Conservation (phyloP, 306 rosid species). For the Cucumis hystrix region DNA sequence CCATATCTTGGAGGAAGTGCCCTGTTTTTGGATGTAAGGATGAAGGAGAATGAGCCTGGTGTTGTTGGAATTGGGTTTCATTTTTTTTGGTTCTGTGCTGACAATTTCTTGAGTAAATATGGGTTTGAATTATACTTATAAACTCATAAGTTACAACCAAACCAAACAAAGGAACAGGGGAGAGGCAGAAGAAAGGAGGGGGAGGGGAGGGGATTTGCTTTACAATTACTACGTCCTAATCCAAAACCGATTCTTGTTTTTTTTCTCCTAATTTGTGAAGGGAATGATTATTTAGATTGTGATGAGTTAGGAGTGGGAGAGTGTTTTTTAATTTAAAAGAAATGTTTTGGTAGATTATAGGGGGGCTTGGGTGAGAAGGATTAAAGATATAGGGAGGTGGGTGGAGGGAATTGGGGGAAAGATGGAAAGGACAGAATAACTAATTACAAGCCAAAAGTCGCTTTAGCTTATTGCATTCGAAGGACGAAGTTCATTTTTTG, state of each 20-base stretch:
- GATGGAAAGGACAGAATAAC: background rate
- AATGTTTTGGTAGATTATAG: background rate
- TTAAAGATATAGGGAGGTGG: background rate
- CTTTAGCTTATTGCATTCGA: background rate
- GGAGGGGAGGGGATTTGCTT: slow-evolving; percentile 15
- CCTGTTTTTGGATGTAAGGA: slow-evolving; percentile 94
- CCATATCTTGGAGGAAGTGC: slow-evolving; percentile 72
- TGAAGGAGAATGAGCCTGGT: slow-evolving; percentile 94
- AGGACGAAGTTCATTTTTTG: background rate
- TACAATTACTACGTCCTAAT: slow-evolving; percentile 23
- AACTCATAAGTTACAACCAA: background rate
- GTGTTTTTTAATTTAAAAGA: background rate
- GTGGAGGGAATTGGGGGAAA: background rate
- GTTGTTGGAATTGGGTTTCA: slow-evolving; percentile 54
- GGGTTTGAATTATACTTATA: slow-evolving; percentile 1
- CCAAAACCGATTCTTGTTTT: background rate
- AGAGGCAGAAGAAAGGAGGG: background rate
- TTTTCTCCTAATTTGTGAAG: background rate
- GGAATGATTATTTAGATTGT: background rate
- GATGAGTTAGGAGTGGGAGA: background rate
- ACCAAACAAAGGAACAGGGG: background rate
- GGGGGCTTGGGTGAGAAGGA: background rate
- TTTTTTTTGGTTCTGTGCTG: background rate
- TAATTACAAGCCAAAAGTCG: background rate
- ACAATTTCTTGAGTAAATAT: background rate